phyloP scores from a whole-genome alignment of 1,139 yeast species.

The Blastobotrys proliferans region DNA sequence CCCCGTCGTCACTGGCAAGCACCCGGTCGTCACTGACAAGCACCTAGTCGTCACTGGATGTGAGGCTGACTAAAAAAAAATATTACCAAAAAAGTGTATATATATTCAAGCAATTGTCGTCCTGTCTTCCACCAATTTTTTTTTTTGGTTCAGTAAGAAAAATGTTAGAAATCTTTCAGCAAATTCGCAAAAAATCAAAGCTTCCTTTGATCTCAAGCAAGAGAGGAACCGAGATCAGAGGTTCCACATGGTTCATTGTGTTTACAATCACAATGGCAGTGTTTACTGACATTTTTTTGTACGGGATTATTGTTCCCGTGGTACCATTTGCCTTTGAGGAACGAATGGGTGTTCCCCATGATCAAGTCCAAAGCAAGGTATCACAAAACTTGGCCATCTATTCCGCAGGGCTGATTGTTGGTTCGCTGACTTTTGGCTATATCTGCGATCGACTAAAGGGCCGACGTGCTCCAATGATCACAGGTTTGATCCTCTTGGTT shows the following conservation, averaged over 20 bases:
- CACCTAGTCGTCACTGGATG: too few species aligned
- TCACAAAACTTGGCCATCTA: slow-evolving; percentile 34
- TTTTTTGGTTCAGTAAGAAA: too few species aligned
- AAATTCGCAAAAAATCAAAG: neutral
- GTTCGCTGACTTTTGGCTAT: slow-evolving; percentile 32
- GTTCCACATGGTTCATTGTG: slow-evolving; percentile 23
- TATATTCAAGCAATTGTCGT: too few species aligned
- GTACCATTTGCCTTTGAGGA: slow-evolving; percentile 33
- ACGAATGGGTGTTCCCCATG: slow-evolving; percentile 29
- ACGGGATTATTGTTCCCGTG: slow-evolving; percentile 35
- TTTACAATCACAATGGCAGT: slow-evolving; percentile 31
- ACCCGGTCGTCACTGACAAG: too few species aligned
- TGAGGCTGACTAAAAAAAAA: too few species aligned
- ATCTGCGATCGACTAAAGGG: slow-evolving; percentile 28
- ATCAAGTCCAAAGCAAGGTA: slow-evolving; percentile 30
- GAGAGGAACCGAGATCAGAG: neutral
- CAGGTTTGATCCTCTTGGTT: slow-evolving; percentile 31
- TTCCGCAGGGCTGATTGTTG: slow-evolving; percentile 35
- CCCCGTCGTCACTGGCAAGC: too few species aligned
- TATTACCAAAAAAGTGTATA: too few species aligned
- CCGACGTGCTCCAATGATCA: slow-evolving; percentile 31
- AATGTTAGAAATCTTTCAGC: too few species aligned
- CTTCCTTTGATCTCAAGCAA: slow-evolving; percentile 7
- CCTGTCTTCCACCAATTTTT: too few species aligned
- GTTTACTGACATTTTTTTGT: slow-evolving; percentile 35